These are phyloP conservation scores for Annulohypoxylon moriforme DNA, from an alignment of 495 filamentous ascomycete species.

Conservation along the genomic window DNA sequence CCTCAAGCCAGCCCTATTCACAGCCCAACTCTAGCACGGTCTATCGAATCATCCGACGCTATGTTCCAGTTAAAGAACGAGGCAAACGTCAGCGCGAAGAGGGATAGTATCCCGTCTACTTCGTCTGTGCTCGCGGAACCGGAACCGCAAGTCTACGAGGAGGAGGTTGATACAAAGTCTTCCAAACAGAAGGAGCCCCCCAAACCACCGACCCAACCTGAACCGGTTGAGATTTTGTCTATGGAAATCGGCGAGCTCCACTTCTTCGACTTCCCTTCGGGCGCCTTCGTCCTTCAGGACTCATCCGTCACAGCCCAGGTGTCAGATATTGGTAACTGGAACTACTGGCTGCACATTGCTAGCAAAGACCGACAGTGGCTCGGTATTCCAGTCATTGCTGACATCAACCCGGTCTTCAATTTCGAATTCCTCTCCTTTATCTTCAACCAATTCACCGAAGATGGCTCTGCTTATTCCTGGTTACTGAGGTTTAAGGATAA, in stretches of 20 bases:
- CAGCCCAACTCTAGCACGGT: slow-evolving; percentile 67
- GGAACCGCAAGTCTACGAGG: slow-evolving; percentile 26
- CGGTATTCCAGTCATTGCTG: slow-evolving; percentile 82
- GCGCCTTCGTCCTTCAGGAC: slow-evolving; percentile 87
- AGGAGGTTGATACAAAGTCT: slow-evolving; percentile 22
- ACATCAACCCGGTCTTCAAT: slow-evolving; percentile 98
- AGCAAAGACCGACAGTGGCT: slow-evolving; percentile 86
- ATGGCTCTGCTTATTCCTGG: slow-evolving; percentile 96
- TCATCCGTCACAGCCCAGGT: slow-evolving; percentile 78
- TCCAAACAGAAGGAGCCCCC: slow-evolving; percentile 56
- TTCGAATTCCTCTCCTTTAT: slow-evolving; percentile 98
- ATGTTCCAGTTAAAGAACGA: slow-evolving; percentile 54
- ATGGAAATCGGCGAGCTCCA: slow-evolving; percentile 87
- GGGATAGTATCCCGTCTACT: slow-evolving; percentile 41
- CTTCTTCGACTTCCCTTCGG: slow-evolving; percentile 87
- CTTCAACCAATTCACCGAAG: slow-evolving; percentile 92
- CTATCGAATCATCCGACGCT: slow-evolving; percentile 59
- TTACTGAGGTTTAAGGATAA: slow-evolving; percentile 90
- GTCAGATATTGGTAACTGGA: slow-evolving; percentile 88
- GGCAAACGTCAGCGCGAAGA: slow-evolving; percentile 50
- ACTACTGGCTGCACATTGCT: slow-evolving; percentile 93
- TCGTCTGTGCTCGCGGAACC: slow-evolving; percentile 21
- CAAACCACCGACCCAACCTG: slow-evolving; percentile 69
- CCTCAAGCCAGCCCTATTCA: slow-evolving; percentile 82
- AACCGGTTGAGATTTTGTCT: slow-evolving; percentile 75